phyloP scores from a whole-genome alignment of 345 rosid species.

The Eucalyptus paniculata region DNA sequence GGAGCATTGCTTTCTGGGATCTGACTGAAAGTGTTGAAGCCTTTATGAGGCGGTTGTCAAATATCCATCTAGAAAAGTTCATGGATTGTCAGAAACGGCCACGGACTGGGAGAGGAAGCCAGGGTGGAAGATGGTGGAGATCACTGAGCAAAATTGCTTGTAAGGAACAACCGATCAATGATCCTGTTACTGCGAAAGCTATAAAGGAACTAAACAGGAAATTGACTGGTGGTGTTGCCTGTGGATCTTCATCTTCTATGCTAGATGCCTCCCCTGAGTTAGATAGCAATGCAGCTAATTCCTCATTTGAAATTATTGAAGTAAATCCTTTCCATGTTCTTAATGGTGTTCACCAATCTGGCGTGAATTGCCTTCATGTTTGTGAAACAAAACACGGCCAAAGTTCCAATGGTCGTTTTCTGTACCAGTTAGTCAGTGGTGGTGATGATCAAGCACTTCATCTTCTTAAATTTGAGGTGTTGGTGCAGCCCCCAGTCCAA shows the following conservation, averaged over 20 bases:
- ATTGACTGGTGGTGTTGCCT: not conserved
- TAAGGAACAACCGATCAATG: slow-evolving; percentile 6
- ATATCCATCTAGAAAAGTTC: slow-evolving; percentile 37
- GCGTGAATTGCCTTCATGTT: slow-evolving; percentile 78
- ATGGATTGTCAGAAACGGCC: slow-evolving; percentile 67
- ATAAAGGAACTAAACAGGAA: not conserved
- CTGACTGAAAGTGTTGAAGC: slow-evolving; percentile 53
- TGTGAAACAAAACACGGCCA: slow-evolving; percentile 20
- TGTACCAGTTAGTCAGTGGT: slow-evolving; percentile 55
- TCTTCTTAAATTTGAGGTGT: slow-evolving; percentile 34
- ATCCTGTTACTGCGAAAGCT: not conserved
- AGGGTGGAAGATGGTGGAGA: slow-evolving; percentile 88
- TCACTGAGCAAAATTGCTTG: slow-evolving; percentile 11
- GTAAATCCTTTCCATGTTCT: slow-evolving; percentile 47
- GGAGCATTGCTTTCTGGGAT: slow-evolving; percentile 91
- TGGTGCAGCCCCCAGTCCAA: not conserved
- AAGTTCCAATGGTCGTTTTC: slow-evolving; percentile 13
- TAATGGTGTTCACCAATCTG: slow-evolving; percentile 63
- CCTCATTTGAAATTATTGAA: slow-evolving; percentile 31
- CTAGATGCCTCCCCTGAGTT: slow-evolving; percentile 3
- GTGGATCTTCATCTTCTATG: not conserved
- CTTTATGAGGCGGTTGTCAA: slow-evolving; percentile 44
- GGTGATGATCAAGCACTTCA: slow-evolving; percentile 96
- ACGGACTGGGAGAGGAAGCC: slow-evolving; percentile 92
- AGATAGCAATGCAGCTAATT: slow-evolving; percentile 10